Evolutionary conservation across 352 stramenopile genomes (phyloP), one percentile per base, ranked within the genome.

Genomic region (Phytophthora litchii): DNA sequence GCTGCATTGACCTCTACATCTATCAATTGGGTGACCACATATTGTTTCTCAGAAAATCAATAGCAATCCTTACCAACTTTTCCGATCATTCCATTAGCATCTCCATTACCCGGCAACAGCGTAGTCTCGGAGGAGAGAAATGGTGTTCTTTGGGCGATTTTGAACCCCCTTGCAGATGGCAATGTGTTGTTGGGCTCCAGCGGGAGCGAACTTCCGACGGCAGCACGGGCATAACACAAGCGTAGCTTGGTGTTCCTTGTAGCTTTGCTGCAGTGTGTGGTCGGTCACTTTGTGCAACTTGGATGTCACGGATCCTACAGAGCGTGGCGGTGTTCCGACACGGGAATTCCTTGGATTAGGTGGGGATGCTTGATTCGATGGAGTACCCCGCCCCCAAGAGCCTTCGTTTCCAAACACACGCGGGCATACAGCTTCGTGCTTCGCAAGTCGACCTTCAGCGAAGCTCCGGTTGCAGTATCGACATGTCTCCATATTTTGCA

Each of bases 221-320:
- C 86, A 95, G 54, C 80, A 89, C 34, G 86, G 86, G 52, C 86
- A 95, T n/a, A 84, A 54, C 12, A 95, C 83, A 21, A 95, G 71
- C 9, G 78, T 85, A 6, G 86, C 80, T 58, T 95, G 84, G 47
- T 95, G 73, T 51, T 92, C 83, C 37, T 86, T 78, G 57, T 80
- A 95, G 44, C 80, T 92, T 27, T 86, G 62, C 31, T 78, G 72
- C 11, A 94, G 62, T 13, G 81, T 88, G 59, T 83, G 79, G 48
- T 91, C 75, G 31, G 76, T 75, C 35, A 72, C 38, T 27, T 81
- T 84, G 51, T 70, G 53, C 19, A 54, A 9, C 31, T 58, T 72
- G 13, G 59, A 61, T 12, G 54, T 16, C 34, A 46, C 17, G 1
- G 49, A 66, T 23, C 43, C 47, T n/a, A 42, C n/a, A 41, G 53